Evolutionary conservation across 2,329 filamentous ascomycete species (phyloP), one percentile per base, ranked within the genome.

Genomic region (Epicoccum sorghinum): DNA sequence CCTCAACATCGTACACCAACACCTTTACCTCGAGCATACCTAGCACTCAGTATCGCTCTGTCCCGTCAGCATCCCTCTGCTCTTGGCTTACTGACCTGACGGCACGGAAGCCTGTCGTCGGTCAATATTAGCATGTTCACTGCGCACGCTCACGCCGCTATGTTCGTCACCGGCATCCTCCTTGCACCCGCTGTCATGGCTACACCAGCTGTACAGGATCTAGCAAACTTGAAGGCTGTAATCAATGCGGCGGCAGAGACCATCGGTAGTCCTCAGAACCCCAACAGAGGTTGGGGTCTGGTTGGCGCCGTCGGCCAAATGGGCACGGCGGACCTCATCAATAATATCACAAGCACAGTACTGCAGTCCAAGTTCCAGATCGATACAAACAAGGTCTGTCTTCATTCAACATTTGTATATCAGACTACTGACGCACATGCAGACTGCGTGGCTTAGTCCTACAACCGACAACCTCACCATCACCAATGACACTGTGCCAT

Each of bases 301-400:
- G 41, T 62, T 8, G 55, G 50, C 22, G 43, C 49, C 23, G 55
- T 44, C 35, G 59, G 54, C 25, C 56, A 59, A 39, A 53, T 70
- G 54, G 64, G 67, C 25, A 74, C 71, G 14, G 70, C 69, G 2
- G 65, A 73, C 47, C 57, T 72, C 13, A 53, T 74, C 25, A 58
- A 64, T 47, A 75, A 74, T 45, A 64, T 73, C 44, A 74, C 69
- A 7, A 65, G 47, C 7, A 67, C 66, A 6, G 63, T 74, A 8
- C 38, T 74, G 44, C 55, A 59, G 32, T 60, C 61, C 4, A 73
- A 73, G 47, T 73, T 60, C 10, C 62, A 69, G 47, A 52, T 73
- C 7, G 65, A 73, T 39, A 65, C 61, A 7, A 66, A 75, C 57
- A 63, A 62, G 60, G 72, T 70, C 59, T 9, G 39, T 36, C 0